Conservation (phyloP, 805 yeast species). For the Cyberlindnera meyerae region DNA sequence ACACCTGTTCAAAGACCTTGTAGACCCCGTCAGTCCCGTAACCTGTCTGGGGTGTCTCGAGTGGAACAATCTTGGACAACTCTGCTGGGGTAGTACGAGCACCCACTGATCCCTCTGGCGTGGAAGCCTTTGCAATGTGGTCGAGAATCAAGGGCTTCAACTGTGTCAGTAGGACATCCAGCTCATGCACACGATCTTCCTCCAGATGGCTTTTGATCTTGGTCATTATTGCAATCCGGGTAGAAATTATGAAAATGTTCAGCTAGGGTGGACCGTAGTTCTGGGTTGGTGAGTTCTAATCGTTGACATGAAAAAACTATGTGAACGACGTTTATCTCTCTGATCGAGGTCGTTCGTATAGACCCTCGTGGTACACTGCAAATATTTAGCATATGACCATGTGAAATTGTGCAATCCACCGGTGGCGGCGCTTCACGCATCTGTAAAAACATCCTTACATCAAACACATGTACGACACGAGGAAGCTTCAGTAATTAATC, state of each 20-base stretch:
- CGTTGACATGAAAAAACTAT: background rate
- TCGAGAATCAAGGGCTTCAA: constrained; percentile 47
- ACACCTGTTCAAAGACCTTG: constrained; percentile 46
- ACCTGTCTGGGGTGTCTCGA: constrained; percentile 35
- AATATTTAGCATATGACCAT: too few relatives aligned
- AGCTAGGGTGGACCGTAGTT: background rate
- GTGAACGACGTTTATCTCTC: too few relatives aligned
- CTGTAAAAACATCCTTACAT: too few relatives aligned
- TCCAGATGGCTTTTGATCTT: constrained; percentile 34
- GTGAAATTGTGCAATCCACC: too few relatives aligned
- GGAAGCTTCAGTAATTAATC: too few relatives aligned
- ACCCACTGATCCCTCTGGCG: constrained; percentile 45
- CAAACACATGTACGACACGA: too few relatives aligned
- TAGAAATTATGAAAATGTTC: background rate
- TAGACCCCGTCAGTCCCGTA: constrained; percentile 41
- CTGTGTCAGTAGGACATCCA: constrained; percentile 48
- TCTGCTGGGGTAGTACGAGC: constrained; percentile 45
- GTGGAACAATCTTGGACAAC: constrained; percentile 33
- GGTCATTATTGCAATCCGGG: constrained; percentile 19
- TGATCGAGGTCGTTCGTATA: too few relatives aligned
- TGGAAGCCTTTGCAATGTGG: constrained; percentile 48
- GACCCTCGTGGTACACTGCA: too few relatives aligned
- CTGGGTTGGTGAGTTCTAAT: too few relatives aligned
- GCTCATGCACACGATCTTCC: constrained; percentile 46
- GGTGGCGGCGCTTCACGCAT: too few relatives aligned